Base-by-base conservation (phyloP, 805 yeast species). In the Tetrapisispora pingtungensis region DNA sequence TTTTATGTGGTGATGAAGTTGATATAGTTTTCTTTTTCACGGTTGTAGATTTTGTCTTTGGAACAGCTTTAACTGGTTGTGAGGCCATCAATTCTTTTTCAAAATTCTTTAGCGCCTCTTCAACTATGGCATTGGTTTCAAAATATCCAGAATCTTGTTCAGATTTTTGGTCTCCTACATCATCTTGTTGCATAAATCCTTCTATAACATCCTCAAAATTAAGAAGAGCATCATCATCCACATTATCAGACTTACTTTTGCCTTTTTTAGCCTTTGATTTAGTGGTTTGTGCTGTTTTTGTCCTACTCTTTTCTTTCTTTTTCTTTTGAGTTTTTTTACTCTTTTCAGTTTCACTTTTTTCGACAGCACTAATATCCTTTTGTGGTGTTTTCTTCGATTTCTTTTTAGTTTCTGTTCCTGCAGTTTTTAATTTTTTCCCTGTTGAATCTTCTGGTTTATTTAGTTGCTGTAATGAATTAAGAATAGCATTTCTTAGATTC, bases 41-140 rank as follows among this genome's bases (percentile, higher is more conserved):
- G 7, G 44, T 1, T 12, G 46, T 22, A 18, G 47, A 45, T 12
- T 43, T 24, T 5, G 42, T 17, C 10, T 39, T n/a, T 10, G 39
- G 32, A 10, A 43, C 17, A 5, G 33, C 7, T 24, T 49, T 41
- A 12, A 47, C 15, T 18, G 51, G 27, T 20, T 37, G 32, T 6
- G 53, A 46, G 1, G 55, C 55, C 26, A 59, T 36, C 17, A 59
- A 46, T 36, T 59, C 59, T 15, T 52, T 57, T 46, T 62, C 65
- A 45, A 62, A 62, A 10, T 65, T 65, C 36, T 57, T 59, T 19
- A 61, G 45, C 1, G 67, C 60, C 4, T 61, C 64, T 33, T 61
- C 65, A 2, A 62, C 65, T 18, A 61, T 45, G 1, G 65, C 64
- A 34, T 58, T 60, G 28, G 66, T 57, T 42, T 62, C 66, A 12